These are phyloP conservation scores for Parmelia sp. DNA, from an alignment of 495 filamentous ascomycete genomes.

Conservation along the genomic window DNA sequence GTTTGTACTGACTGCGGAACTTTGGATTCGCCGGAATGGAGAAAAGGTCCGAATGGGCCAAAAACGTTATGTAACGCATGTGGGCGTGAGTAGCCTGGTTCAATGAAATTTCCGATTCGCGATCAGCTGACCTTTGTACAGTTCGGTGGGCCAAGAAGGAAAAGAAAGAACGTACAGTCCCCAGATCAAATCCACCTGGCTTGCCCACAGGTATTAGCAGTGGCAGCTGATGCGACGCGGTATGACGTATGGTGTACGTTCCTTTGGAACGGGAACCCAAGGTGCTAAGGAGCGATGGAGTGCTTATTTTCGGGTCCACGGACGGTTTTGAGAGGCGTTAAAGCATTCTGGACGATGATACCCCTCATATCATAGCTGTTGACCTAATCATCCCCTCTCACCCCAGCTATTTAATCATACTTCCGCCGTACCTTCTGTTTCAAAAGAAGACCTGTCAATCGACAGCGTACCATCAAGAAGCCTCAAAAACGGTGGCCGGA, in stretches of 20 bases:
- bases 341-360: constrained; percentile 13
- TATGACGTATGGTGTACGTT: background rate
- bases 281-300: background rate
- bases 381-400: background rate
- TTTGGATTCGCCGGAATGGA: constrained; percentile 91
- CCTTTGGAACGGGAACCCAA: background rate
- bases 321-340: background rate
- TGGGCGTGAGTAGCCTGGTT: constrained; percentile 52
- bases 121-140: constrained; percentile 22
- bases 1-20: constrained; percentile 96
- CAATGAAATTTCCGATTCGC: constrained; percentile 5
- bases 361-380: constrained; percentile 13
- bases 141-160: constrained; percentile 74
- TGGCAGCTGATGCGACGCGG: constrained; percentile 20
- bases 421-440: background rate
- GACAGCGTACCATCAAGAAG: background rate
- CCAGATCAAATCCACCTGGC: constrained; percentile 24
- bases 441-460: background rate
- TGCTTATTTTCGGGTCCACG: background rate
- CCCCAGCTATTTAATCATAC: background rate
- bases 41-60: constrained; percentile 87
- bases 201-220: constrained; percentile 25
- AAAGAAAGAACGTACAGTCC: constrained; percentile 48
- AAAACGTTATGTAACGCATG: constrained; percentile 98
- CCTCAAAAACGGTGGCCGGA: background rate